These are phyloP conservation scores for Dipodascus geniculatus DNA, from an alignment of 805 yeast genomes.

Conservation along the genomic window DNA sequence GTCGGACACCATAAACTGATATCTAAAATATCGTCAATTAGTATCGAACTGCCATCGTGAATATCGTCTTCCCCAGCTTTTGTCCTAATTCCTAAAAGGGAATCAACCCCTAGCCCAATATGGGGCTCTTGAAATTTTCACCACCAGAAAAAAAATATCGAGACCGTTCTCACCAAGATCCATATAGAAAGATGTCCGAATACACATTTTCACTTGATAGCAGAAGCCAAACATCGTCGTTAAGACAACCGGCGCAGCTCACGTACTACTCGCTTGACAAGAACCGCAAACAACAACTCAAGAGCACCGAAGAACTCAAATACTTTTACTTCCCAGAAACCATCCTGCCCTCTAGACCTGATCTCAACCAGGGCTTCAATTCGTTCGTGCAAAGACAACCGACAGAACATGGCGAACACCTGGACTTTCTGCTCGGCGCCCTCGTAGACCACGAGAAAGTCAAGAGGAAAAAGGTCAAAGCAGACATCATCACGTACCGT, in stretches of 20 bases:
- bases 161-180: background rate
- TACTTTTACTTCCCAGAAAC: constrained; percentile 78
- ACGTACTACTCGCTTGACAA: constrained; percentile 54
- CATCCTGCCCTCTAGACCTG: constrained; percentile 44
- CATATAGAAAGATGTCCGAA: background rate
- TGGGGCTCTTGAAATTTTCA: background rate
- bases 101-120: background rate
- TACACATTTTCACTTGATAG: background rate
- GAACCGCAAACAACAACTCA: constrained; percentile 30
- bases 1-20: no score
- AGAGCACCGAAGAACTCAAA: constrained; percentile 39
- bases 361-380: constrained; percentile 52
- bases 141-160: background rate
- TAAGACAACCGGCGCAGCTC: constrained; percentile 80
- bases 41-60: no score
- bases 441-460: constrained; percentile 43
- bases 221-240: constrained; percentile 30
- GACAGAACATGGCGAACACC: constrained; percentile 30
- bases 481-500: constrained; percentile 71
- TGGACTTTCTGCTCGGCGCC: constrained; percentile 47
- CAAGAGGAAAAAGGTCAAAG: constrained; percentile 35
- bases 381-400: constrained; percentile 48
- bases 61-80: no score
- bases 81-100: no score
- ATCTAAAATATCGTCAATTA: no score